phyloP scores from a whole-genome alignment of 371 early-diverging fungal genomes.

The Mortierella sp. region DNA sequence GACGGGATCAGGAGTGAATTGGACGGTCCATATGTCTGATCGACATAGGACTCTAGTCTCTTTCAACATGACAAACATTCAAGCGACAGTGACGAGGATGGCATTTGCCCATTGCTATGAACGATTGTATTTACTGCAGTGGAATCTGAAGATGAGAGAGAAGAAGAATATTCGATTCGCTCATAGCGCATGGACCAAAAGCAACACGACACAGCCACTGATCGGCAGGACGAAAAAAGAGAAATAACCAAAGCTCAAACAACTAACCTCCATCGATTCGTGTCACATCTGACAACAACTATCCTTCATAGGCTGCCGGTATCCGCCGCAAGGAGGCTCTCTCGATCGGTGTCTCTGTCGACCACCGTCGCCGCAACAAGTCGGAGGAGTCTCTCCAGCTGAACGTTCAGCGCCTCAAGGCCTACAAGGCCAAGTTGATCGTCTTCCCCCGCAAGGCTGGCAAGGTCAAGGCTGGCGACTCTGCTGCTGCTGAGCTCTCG shows the following conservation, averaged over 20 bases:
- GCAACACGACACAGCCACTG: not conserved
- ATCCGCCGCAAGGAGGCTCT: constrained; percentile 95
- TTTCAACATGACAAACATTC: not conserved
- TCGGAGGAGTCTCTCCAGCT: constrained; percentile 95
- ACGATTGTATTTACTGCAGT: not conserved
- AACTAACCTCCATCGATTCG: no score
- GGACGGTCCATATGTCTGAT: not conserved
- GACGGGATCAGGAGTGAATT: not conserved
- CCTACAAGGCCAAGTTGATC: constrained; percentile 83
- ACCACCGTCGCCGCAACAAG: constrained; percentile 98
- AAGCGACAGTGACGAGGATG: not conserved
- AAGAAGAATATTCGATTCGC: not conserved
- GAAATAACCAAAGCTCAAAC: not conserved
- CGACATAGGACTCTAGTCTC: not conserved
- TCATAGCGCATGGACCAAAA: not conserved
- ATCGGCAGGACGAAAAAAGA: not conserved
- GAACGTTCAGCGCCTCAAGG: constrained; percentile 98
- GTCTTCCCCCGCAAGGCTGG: constrained; percentile 79
- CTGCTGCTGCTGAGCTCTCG: constrained; percentile 74
- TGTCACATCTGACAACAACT: not conserved
- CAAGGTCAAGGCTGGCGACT: constrained; percentile 88
- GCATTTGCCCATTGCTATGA: not conserved
- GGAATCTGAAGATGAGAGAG: not conserved
- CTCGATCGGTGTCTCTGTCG: constrained; percentile 98
- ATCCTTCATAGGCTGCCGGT: constrained; percentile 85